These are phyloP conservation scores for Bipolaris victoriae DNA, from an alignment of 2,329 filamentous ascomycete genomes.

Conservation along the genomic window DNA sequence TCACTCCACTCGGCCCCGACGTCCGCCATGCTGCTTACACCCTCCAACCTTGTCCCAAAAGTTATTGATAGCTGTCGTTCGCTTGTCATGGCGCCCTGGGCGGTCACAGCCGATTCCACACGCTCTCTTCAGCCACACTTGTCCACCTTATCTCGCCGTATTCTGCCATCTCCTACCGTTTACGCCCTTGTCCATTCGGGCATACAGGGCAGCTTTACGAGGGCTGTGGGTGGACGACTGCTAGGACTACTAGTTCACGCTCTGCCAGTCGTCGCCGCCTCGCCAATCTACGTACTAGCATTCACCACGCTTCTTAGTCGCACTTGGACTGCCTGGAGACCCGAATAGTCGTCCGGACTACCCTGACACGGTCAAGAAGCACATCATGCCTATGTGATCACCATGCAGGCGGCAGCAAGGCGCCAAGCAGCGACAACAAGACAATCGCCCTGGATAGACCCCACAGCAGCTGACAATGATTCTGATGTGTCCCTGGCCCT, in stretches of 20 bases:
- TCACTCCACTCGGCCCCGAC: constrained; percentile 22
- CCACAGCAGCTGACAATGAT: constrained; percentile 18
- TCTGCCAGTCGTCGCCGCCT: constrained; percentile 4
- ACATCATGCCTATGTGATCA: constrained; percentile 5
- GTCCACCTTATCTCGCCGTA: constrained; percentile 5
- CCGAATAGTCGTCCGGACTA: background rate
- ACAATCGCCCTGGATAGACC: constrained; percentile 4
- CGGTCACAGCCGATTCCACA: constrained; percentile 1
- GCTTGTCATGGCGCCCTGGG: constrained; percentile 3
- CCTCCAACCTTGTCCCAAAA: background rate
- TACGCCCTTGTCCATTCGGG: constrained; percentile 5
- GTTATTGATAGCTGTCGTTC: constrained; percentile 12
- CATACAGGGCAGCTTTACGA: background rate
- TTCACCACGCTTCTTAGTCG: background rate
- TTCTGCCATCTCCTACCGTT: constrained; percentile 1
- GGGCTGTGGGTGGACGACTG: background rate
- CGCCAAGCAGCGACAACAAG: constrained; percentile 2
- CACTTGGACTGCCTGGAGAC: background rate
- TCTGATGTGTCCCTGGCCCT: constrained; percentile 6
- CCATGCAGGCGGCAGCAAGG: constrained; percentile 13
- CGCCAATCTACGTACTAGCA: background rate
- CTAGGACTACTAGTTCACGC: constrained; percentile 1
- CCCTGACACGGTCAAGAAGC: constrained; percentile 14
- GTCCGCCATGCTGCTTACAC: constrained; percentile 20
- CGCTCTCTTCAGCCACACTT: constrained; percentile 15